Conservation (phyloP, 2,329 filamentous ascomycete species). For the Ciborinia camelliae region DNA sequence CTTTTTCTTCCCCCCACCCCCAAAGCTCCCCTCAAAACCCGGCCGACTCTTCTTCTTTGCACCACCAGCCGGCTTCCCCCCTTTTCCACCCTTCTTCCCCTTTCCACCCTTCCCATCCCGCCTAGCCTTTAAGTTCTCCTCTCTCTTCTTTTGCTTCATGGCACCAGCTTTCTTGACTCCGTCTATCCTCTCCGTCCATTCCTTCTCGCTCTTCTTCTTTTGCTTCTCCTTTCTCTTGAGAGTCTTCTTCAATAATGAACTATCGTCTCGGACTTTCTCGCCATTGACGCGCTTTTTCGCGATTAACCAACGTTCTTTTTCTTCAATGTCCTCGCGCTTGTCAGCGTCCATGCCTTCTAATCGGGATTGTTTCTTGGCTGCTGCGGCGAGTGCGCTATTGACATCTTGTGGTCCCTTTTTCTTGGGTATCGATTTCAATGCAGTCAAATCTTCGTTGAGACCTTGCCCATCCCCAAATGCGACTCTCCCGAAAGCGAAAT, state of each 20-base stretch:
- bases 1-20: slow-evolving; percentile 29
- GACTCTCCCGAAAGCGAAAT: slow-evolving; percentile 88
- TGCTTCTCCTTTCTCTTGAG: slow-evolving; percentile 86
- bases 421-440: slow-evolving; percentile 63
- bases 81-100: slow-evolving; percentile 53
- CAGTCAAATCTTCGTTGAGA: slow-evolving; percentile 66
- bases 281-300: slow-evolving; percentile 86
- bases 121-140: slow-evolving; percentile 72
- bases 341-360: slow-evolving; percentile 70
- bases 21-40: slow-evolving; percentile 55
- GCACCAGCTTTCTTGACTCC: slow-evolving; percentile 74
- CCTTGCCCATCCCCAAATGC: slow-evolving; percentile 83
- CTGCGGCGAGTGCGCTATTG: slow-evolving; percentile 78
- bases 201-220: slow-evolving; percentile 88
- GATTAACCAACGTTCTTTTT: slow-evolving; percentile 92
- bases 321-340: slow-evolving; percentile 81
- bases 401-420: slow-evolving; percentile 81
- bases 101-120: slow-evolving; percentile 69
- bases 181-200: slow-evolving; percentile 73
- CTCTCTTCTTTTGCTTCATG: slow-evolving; percentile 76
- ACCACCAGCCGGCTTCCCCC: slow-evolving; percentile 50
- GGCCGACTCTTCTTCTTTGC: slow-evolving; percentile 47
- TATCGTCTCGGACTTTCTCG: slow-evolving; percentile 84
- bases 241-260: slow-evolving; percentile 84
- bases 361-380: slow-evolving; percentile 81